A percentile compares a stretch with the other conserved stretches of the same genome.
Conservation (phyloP, 2,329 filamentous ascomycete genomes). For the Clonostachys rosea region DNA sequence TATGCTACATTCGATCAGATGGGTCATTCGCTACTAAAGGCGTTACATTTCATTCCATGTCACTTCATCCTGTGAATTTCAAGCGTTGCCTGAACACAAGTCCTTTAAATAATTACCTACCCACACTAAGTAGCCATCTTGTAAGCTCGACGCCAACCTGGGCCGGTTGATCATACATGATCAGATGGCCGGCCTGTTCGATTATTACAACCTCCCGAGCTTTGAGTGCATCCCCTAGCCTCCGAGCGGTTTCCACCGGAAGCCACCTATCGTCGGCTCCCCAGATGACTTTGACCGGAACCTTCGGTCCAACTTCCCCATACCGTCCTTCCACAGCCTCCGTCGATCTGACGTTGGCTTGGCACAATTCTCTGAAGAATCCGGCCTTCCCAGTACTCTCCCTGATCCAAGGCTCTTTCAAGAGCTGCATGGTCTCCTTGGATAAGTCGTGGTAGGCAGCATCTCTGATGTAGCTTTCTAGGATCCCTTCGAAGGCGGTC, state of each 20-base stretch:
- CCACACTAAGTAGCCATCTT: constrained; percentile 16
- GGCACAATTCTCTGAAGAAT: constrained; percentile 32
- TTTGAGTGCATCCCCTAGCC: constrained; percentile 16
- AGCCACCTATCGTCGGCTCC: constrained; percentile 37
- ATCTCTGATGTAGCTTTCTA: constrained; percentile 30
- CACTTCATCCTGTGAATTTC: neutral
- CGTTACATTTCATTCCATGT: too few relatives aligned
- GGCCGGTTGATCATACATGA: constrained; percentile 35
- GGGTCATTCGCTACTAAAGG: too few relatives aligned
- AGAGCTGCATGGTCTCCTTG: constrained; percentile 22
- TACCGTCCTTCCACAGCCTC: constrained; percentile 29
- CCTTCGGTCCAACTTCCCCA: constrained; percentile 19
- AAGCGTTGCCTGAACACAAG: neutral
- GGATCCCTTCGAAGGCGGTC: constrained; percentile 26
- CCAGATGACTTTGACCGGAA: constrained; percentile 37
- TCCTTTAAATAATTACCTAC: neutral
- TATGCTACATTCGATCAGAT: too few relatives aligned
- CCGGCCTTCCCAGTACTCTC: constrained; percentile 16
- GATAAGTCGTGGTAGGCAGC: constrained; percentile 22
- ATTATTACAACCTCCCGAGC: constrained; percentile 24
- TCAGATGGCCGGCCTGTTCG: constrained; percentile 31
- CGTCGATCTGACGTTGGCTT: constrained; percentile 14
- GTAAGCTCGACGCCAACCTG: constrained; percentile 29
- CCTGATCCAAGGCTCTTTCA: constrained; percentile 27
- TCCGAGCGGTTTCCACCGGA: constrained; percentile 25